A percentile compares a stretch with the other conserved stretches of the same genome.
Evolutionary conservation across 208 protist species (phyloP).

Genomic region (Trichomonas gallinae): DNA sequence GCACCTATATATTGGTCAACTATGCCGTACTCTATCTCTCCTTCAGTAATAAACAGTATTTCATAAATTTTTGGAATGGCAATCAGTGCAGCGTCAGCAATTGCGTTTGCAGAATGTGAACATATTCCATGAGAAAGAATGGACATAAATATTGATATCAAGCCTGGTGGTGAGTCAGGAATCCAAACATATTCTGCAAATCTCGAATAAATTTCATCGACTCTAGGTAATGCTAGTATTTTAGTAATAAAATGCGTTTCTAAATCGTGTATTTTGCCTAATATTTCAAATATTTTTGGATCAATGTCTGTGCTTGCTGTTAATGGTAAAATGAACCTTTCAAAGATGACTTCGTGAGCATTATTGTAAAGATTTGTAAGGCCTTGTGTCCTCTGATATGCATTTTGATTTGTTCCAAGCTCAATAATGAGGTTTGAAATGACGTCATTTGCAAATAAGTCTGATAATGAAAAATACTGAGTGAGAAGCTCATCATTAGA

Average conservation of each 20-base stretch:
- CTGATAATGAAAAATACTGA: not conserved
- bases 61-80: not conserved
- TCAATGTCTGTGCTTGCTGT: not conserved
- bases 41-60: not conserved
- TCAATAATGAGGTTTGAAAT: not conserved
- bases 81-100: not conserved
- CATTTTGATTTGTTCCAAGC: not conserved
- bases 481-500: not conserved
- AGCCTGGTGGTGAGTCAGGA: not conserved
- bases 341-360: not conserved
- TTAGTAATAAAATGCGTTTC: not conserved
- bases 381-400: not conserved
- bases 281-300: not conserved
- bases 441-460: not conserved
- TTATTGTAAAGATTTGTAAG: not conserved
- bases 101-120: not conserved
- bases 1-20: not conserved
- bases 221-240: not conserved
- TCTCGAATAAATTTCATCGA: not conserved
- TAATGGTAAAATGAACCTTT: not conserved
- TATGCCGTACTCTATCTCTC: too few relatives aligned
- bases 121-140: not conserved
- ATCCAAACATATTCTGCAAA: not conserved
- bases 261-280: not conserved
- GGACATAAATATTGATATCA: not conserved